These are phyloP conservation scores for Gracilaria domingensis DNA, from an alignment of 23 red algal species.

Conservation along the genomic window DNA sequence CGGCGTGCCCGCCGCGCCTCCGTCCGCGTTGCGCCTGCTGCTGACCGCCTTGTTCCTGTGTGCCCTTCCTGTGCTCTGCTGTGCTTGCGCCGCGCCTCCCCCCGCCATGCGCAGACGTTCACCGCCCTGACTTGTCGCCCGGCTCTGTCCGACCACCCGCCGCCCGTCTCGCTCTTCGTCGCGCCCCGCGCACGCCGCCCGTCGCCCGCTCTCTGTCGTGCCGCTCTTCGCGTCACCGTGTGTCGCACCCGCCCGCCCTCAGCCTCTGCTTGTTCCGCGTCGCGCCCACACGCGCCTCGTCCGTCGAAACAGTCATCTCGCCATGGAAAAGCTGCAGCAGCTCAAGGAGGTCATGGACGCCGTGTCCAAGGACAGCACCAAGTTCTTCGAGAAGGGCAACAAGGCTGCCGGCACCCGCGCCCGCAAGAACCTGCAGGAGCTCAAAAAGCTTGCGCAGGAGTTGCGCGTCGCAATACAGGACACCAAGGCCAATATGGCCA, in stretches of 20 bases:
- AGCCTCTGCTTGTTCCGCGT: neutral
- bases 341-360: constrained; percentile 85
- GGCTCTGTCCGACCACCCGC: neutral
- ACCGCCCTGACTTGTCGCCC: neutral
- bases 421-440: constrained; percentile 84
- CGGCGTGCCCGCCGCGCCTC: no score
- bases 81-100: no score
- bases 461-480: constrained; percentile 87
- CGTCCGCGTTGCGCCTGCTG: no score
- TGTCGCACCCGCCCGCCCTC: neutral
- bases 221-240: no score
- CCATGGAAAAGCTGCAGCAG: constrained; percentile 71
- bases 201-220: no score
- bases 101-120: neutral
- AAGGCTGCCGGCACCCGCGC: constrained; percentile 93
- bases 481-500: constrained; percentile 77
- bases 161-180: neutral
- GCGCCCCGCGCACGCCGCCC: neutral
- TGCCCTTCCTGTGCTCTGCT: no score
- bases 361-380: constrained; percentile 82
- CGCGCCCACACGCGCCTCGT: neutral
- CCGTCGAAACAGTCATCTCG: neutral
- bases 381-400: constrained; percentile 93
- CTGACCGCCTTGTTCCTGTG: no score
- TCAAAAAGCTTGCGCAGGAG: constrained; percentile 89